These are phyloP conservation scores for Xylaria sp. DNA, from an alignment of 2,329 filamentous ascomycete species.

Conservation along the genomic window DNA sequence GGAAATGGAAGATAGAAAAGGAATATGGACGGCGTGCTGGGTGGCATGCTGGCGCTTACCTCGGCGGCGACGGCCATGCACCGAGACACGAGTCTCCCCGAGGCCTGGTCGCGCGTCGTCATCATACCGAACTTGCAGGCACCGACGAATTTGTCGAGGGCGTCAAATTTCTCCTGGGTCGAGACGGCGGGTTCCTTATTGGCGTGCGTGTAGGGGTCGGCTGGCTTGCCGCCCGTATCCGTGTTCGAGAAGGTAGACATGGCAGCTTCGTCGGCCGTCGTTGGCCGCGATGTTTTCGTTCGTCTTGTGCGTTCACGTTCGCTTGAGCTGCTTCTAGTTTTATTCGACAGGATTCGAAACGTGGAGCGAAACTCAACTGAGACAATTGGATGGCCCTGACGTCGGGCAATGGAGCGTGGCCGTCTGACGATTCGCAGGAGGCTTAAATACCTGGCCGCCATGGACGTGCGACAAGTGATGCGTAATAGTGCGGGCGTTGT, in stretches of 20 bases:
- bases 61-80: conserved; percentile 85
- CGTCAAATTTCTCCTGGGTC: conserved; percentile 76
- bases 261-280: conserved; percentile 30
- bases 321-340: background rate
- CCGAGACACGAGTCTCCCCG: conserved; percentile 74
- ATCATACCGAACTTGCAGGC: conserved; percentile 86
- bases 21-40: background rate
- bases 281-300: background rate
- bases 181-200: conserved; percentile 69
- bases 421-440: background rate
- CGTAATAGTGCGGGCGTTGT: background rate
- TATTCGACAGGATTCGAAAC: background rate
- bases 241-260: conserved; percentile 63
- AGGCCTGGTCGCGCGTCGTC: conserved; percentile 73
- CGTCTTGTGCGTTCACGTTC: background rate
- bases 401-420: background rate
- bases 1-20: background rate
- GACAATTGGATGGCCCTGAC: no score
- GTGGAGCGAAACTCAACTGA: background rate
- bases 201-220: conserved; percentile 77
- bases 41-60: conserved; percentile 50
- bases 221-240: conserved; percentile 64
- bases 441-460: background rate
- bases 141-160: conserved; percentile 72
- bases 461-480: background rate